Evolutionary conservation across 306 rosid species (phyloP).

Genomic region (Dryas octopetala): DNA sequence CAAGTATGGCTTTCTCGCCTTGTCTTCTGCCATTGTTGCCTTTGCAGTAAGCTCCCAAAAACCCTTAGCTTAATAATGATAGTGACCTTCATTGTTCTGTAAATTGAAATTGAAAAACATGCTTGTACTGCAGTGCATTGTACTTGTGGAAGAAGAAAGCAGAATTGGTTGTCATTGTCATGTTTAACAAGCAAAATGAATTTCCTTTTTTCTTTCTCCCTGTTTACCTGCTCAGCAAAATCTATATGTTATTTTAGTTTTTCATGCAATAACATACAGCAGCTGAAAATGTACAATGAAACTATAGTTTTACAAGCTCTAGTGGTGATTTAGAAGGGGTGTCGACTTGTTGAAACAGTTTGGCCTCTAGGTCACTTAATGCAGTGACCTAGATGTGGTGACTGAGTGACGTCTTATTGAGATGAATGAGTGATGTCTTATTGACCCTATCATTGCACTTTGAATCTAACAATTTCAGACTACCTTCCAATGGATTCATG

Average conservation of each 20-base stretch:
- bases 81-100: no score
- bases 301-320: background rate
- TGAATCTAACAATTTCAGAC: background rate
- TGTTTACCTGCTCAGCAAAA: background rate
- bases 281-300: background rate
- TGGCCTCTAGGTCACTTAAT: background rate
- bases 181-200: no score
- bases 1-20: conserved; percentile 91
- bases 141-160: no score
- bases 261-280: background rate
- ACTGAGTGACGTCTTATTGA: background rate
- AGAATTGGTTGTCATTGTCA: no score
- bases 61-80: background rate
- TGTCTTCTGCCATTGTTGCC: conserved; percentile 86
- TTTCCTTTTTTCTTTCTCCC: no score
- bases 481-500: background rate
- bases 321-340: background rate
- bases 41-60: conserved; percentile 64
- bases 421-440: background rate
- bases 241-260: background rate
- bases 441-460: background rate
- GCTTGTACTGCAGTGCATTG: no score
- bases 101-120: no score
- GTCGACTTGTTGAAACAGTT: background rate
- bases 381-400: background rate